phyloP scores from a whole-genome alignment of 257 asterid genomes.

The Marsdenia floribunda region DNA sequence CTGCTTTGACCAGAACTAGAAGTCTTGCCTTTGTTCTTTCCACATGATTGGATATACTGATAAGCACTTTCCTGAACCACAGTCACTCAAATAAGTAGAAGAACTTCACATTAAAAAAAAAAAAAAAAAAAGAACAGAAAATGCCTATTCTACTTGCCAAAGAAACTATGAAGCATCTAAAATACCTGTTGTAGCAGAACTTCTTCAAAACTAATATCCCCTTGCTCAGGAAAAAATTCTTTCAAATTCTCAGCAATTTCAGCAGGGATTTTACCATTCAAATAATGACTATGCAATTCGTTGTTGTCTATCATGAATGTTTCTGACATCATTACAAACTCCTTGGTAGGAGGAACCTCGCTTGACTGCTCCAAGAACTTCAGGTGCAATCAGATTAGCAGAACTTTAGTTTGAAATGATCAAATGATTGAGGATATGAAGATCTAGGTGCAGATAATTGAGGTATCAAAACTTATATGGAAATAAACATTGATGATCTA shows the following conservation, averaged over 20 bases:
- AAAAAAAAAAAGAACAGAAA: neutral
- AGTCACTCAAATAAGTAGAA: neutral
- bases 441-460: neutral
- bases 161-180: conserved; percentile 2
- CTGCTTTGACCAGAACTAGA: conserved; percentile 46
- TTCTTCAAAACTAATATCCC: conserved; percentile 70
- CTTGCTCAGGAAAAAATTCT: conserved; percentile 71
- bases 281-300: conserved; percentile 36
- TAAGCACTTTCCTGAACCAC: conserved; percentile 69
- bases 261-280: conserved; percentile 51
- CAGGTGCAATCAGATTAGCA: neutral
- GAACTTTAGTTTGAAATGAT: neutral
- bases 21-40: conserved; percentile 27
- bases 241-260: conserved; percentile 65
- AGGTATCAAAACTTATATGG: no score
- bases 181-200: conserved; percentile 54
- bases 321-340: conserved; percentile 33
- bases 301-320: conserved; percentile 32
- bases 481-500: no score
- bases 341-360: conserved; percentile 7
- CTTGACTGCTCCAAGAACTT: neutral
- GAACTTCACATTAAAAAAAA: neutral
- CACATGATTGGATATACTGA: conserved; percentile 47
- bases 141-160: neutral
- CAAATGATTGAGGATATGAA: neutral